Evolutionary conservation across 176 grass and related monocot genomes (phyloP).

Genomic region (Triticum urartu): DNA sequence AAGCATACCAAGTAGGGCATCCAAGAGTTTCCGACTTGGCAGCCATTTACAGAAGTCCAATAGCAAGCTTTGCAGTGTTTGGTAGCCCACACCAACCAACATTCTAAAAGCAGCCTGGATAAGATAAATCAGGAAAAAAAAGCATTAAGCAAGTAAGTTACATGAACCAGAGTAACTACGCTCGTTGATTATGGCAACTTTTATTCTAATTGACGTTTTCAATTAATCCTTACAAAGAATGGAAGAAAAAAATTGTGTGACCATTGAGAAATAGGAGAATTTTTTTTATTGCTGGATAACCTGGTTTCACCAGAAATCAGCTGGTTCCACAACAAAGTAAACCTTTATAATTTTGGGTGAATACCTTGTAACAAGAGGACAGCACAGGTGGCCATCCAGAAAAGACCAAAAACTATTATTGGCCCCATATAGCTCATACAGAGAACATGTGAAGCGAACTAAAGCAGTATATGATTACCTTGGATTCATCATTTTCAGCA

Average conservation of each 20-base stretch:
- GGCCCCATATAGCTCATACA: not conserved
- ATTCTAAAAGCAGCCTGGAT: conserved; percentile 83
- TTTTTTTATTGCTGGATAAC: not conserved
- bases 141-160: conserved; percentile 23
- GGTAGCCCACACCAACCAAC: conserved; percentile 86
- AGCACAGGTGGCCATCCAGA: not conserved
- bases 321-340: conserved; percentile 1
- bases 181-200: conserved; percentile 1
- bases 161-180: not conserved
- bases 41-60: conserved; percentile 96
- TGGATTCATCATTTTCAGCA: conserved; percentile 74
- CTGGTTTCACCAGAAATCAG: conserved; percentile 17
- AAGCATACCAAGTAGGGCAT: conserved; percentile 93
- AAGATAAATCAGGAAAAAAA: conserved; percentile 29
- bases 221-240: conserved; percentile 2
- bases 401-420: conserved; percentile 25
- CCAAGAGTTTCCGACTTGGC: conserved; percentile 68
- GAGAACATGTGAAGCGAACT: conserved; percentile 14
- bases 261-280: not conserved
- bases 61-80: conserved; percentile 88
- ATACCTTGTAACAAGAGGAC: conserved; percentile 13
- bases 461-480: conserved; percentile 54
- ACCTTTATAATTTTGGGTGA: not conserved
- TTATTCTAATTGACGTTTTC: not conserved
- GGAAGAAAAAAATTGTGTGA: not conserved